phyloP scores from a whole-genome alignment of 208 protist genomes.

The Leishmania martiniquensis region DNA sequence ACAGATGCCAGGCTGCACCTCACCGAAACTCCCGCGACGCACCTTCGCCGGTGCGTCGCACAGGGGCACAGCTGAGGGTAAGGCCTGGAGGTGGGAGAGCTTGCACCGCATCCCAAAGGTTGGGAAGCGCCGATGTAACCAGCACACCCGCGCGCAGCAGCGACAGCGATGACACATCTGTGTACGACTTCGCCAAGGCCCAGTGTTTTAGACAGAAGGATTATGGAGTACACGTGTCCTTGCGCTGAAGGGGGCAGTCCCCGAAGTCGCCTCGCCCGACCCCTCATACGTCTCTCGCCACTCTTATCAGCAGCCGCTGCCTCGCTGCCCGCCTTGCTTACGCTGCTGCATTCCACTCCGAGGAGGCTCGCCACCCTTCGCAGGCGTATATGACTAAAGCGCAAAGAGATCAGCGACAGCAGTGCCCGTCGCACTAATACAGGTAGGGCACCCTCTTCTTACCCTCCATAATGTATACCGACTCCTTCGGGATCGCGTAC shows the following conservation, averaged over 20 bases:
- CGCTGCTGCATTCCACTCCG: not conserved
- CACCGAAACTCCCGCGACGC: not conserved
- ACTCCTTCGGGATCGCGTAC: slow-evolving; percentile 77
- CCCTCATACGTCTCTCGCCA: not conserved
- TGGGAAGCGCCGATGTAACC: not conserved
- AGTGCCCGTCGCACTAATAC: slow-evolving; percentile 1
- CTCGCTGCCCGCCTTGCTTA: not conserved
- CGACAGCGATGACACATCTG: not conserved
- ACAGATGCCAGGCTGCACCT: too few relatives aligned
- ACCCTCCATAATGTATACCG: slow-evolving; percentile 72
- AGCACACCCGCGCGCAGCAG: not conserved
- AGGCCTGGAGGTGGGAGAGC: too few relatives aligned
- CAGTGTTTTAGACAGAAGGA: not conserved
- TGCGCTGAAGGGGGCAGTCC: not conserved
- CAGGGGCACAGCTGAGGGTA: not conserved
- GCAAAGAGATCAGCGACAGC: not conserved
- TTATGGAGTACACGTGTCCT: not conserved
- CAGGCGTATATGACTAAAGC: not conserved
- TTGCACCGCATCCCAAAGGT: not conserved
- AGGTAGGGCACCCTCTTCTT: slow-evolving; percentile 78
- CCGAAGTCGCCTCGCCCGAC: not conserved
- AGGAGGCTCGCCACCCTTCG: not conserved
- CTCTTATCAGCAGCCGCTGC: not conserved
- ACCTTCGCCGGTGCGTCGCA: not conserved
- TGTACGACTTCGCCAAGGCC: not conserved